These are phyloP conservation scores for Triticum dicoccoides DNA, from an alignment of 176 grass and related monocot genomes.

Conservation along the genomic window DNA sequence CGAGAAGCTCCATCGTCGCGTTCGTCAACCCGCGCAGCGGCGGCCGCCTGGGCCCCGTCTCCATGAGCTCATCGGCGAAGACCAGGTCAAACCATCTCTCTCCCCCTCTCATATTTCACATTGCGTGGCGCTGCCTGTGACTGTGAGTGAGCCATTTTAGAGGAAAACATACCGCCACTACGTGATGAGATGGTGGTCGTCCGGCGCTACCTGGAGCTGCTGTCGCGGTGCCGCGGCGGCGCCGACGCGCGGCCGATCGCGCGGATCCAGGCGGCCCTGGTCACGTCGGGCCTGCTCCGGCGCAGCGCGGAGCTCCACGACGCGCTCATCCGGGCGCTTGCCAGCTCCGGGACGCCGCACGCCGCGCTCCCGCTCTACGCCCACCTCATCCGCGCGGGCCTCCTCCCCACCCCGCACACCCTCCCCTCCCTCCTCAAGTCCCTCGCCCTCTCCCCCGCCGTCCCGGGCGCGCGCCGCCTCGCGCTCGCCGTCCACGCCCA, in stretches of 20 bases:
- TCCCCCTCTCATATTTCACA: not conserved
- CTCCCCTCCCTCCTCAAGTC: slow-evolving; percentile 45
- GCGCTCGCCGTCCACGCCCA: slow-evolving; percentile 16
- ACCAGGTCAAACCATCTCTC: slow-evolving; percentile 47
- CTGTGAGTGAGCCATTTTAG: not conserved
- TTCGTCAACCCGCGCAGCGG: slow-evolving; percentile 83
- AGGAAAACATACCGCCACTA: not conserved
- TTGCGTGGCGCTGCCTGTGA: not conserved
- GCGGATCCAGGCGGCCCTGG: slow-evolving; percentile 34
- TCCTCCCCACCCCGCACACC: slow-evolving; percentile 40
- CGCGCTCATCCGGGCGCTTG: slow-evolving; percentile 43
- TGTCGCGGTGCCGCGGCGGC: slow-evolving; percentile 25
- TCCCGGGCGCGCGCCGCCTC: not conserved
- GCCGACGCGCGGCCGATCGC: slow-evolving; percentile 18
- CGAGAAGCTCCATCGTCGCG: slow-evolving; percentile 39
- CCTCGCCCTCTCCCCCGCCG: slow-evolving; percentile 18
- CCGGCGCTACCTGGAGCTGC: slow-evolving; percentile 26
- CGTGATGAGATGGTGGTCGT: slow-evolving; percentile 19
- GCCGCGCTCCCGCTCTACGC: slow-evolving; percentile 40
- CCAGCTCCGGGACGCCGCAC: slow-evolving; percentile 24
- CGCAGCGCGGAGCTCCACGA: slow-evolving; percentile 32
- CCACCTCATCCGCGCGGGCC: slow-evolving; percentile 34
- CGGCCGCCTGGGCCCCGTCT: slow-evolving; percentile 70
- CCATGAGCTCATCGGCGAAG: slow-evolving; percentile 73
- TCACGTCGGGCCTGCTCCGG: slow-evolving; percentile 31